Evolutionary conservation across 257 asterid species (phyloP), one percentile per base, ranked within the genome.

Genomic region (Penstemon newberryi): DNA sequence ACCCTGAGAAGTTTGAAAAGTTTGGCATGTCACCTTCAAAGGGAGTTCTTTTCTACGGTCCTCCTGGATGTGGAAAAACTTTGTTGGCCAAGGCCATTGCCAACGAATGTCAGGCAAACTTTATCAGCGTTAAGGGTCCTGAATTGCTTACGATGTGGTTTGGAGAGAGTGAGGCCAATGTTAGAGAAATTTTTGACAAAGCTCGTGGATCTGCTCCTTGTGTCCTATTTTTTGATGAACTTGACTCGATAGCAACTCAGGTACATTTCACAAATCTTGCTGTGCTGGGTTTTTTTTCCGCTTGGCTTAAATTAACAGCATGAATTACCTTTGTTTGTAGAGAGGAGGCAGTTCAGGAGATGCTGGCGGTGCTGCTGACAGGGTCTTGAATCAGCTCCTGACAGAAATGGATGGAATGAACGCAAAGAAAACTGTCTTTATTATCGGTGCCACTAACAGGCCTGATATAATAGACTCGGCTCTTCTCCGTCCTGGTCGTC

Each of bases 131-230:
- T 57, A 91, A 89, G 81, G 98, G 98, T 55, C 98, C 98, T 9
- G 98, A 91, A 71, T 57, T 89, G 80, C 92, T 91, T 44, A 91
- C 98, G 41, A 89, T 89, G 98, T 91, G 98, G 98, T 91, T 91
- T 56, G 98, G 98, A 67, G 98, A 92, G 82, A 91, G 98, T 52
- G 98, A 91, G 77, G 96, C 98, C 67, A 91, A 91, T 60, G 98
- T 91, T 58, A 66, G 96, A 67, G 98, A 89, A 67, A 89, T 91
- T 36, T 91, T 91, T 38, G 97, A 89, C 72, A 89, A 91, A 89
- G 97, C 97, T 56, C 85, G 96, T 4, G 86, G 77, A 60, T 89
- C 96, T 63, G 98, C 98, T 33, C 98, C 98, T 11, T 89, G 98
- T 73, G 98, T 91, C 60, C 89, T 91, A n/a, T 91, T 91, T 69